Conservation (phyloP, 768 basidiomycete species). For the Termitomyces sp. region DNA sequence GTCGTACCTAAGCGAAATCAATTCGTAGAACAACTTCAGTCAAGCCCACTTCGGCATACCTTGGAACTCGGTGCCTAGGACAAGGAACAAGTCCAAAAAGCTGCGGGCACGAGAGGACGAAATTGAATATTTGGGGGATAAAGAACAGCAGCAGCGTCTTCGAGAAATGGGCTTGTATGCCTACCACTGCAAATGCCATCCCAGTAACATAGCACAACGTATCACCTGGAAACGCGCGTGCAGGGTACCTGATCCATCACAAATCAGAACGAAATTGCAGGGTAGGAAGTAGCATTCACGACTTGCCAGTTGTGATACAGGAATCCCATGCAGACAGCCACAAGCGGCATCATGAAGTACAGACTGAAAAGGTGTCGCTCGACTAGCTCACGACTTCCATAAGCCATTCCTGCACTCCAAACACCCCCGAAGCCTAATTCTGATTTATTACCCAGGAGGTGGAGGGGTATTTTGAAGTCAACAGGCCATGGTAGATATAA, state of each 20-base stretch:
- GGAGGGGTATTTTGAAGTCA: slow-evolving; percentile 64
- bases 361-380: slow-evolving; percentile 92
- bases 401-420: slow-evolving; percentile 80
- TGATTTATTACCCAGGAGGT: slow-evolving; percentile 58
- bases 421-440: slow-evolving; percentile 74
- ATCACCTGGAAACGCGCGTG: slow-evolving; percentile 91
- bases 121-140: slow-evolving; percentile 97
- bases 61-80: slow-evolving; percentile 90
- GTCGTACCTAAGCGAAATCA: slow-evolving; percentile 53
- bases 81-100: slow-evolving; percentile 91
- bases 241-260: slow-evolving; percentile 78
- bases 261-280: not conserved
- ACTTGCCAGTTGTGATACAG: slow-evolving; percentile 94
- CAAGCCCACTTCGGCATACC: slow-evolving; percentile 38
- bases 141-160: slow-evolving; percentile 97
- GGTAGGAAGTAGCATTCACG: not conserved
- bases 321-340: slow-evolving; percentile 86
- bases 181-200: slow-evolving; percentile 98
- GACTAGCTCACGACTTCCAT: slow-evolving; percentile 82
- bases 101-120: slow-evolving; percentile 90
- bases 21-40: not conserved
- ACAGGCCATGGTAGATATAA: slow-evolving; percentile 90
- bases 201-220: slow-evolving; percentile 97
- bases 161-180: slow-evolving; percentile 95
- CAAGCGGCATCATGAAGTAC: slow-evolving; percentile 95